These are phyloP conservation scores for Erigeron canadensis DNA, from an alignment of 129 eudicot species.

Conservation along the genomic window DNA sequence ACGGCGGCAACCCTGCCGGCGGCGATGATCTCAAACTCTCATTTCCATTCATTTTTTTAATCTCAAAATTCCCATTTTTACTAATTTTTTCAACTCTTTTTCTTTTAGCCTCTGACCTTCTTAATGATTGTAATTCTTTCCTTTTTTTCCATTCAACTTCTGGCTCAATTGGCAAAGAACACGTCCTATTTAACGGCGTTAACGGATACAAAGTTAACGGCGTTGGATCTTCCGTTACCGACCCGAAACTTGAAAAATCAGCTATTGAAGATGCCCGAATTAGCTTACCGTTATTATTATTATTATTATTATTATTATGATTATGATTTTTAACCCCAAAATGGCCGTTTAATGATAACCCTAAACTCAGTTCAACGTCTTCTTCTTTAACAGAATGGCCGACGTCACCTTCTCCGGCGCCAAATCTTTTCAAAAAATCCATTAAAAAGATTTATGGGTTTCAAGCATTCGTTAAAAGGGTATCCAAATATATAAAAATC, in stretches of 20 bases:
- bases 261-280: slow-evolving; percentile 46
- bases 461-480: neutral
- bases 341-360: slow-evolving; percentile 69
- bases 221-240: slow-evolving; percentile 23
- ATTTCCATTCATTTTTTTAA: slow-evolving; percentile 10
- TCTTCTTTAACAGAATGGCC: slow-evolving; percentile 20
- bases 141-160: slow-evolving; percentile 59
- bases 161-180: slow-evolving; percentile 54
- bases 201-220: slow-evolving; percentile 14
- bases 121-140: slow-evolving; percentile 52
- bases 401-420: neutral
- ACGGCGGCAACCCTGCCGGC: neutral
- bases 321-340: slow-evolving; percentile 55
- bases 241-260: slow-evolving; percentile 20
- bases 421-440: slow-evolving; percentile 30
- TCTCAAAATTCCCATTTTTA: slow-evolving; percentile 31
- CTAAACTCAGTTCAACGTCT: slow-evolving; percentile 53
- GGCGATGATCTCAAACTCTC: neutral
- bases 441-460: slow-evolving; percentile 8
- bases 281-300: slow-evolving; percentile 14
- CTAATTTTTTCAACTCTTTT: slow-evolving; percentile 47
- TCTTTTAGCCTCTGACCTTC: slow-evolving; percentile 58
- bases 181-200: slow-evolving; percentile 39
- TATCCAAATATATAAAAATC: neutral
- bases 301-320: neutral